Base-by-base conservation (phyloP, 371 early-diverging fungal species). In the Chytridium lagenaria region DNA sequence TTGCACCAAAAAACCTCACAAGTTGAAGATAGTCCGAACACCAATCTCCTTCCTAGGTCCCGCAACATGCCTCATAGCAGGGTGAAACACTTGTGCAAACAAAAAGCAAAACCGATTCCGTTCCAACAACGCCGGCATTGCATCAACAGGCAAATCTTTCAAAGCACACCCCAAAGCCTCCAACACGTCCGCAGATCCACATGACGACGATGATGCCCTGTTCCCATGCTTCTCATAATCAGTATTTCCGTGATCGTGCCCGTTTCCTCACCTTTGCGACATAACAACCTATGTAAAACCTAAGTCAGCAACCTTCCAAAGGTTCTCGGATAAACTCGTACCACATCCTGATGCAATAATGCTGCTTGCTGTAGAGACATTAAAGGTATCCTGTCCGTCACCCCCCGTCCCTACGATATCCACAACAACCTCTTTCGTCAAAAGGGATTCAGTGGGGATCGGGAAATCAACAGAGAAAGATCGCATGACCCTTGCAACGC, bases 341-440 rank as follows among this genome's bases (percentile, higher is more conserved):
- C 61, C 61, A 26, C 61, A 95, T 33, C 95, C 96, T 1, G 98
- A 97, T 10, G 92, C 94, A 0, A 98, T 93, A 44, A 98, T 86
- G 26, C 93, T 92, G 2, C 96, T 89, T 0, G 97, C 93, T 0
- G 98, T 97, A 1, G 94, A 93, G 10, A 96, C 97, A 78, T 98
- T 98, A 77, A 96, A 97, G 15, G 98, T 98, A 77, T 97, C 88
- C 78, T 93, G 93, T 10, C 96, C 97, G 81, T 98, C 98, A n/a
- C 98, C 98, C 28, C 98, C 98, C 3, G 98, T 98, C 1, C 98
- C 98, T 1, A 98, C 98, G 78, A 97, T 95, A 80, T 98, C 98
- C 3, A 92, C 90, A 38, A 72, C 71, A 23, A 15, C 39, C 26
- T 23, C 57, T 33, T 5, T 10, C 19, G 50, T 59, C 16, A 19